phyloP scores from a whole-genome alignment of 177 flowering plant genomes.

The Tripterygium wilfordii region DNA sequence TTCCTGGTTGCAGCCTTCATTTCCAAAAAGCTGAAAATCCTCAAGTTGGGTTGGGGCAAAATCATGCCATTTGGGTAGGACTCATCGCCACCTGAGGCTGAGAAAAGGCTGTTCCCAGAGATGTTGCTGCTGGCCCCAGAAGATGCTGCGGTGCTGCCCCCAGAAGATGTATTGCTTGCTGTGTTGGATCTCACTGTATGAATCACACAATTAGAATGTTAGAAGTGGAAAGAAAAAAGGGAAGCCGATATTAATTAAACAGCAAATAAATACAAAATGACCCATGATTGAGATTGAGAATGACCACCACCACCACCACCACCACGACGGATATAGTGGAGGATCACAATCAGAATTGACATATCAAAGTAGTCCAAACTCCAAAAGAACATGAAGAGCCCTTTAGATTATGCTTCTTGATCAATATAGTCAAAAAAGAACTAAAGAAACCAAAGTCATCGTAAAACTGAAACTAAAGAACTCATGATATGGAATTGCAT shows the following conservation, averaged over 20 bases:
- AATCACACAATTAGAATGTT: neutral
- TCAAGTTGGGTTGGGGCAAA: constrained; percentile 29
- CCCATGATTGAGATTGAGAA: too few relatives aligned
- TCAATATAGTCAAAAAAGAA: neutral
- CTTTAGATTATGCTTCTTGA: too few relatives aligned
- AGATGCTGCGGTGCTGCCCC: constrained; percentile 4
- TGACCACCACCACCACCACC: too few relatives aligned
- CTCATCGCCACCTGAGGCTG: constrained; percentile 32
- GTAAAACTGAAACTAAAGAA: neutral
- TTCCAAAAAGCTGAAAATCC: constrained; percentile 32
- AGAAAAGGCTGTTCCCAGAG: constrained; percentile 33
- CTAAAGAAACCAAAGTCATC: too few relatives aligned
- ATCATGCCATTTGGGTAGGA: constrained; percentile 29
- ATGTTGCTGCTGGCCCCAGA: constrained; percentile 20
- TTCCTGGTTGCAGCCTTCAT: constrained; percentile 39
- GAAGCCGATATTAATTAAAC: neutral
- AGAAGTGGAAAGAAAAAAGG: neutral
- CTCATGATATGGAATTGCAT: neutral
- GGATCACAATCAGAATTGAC: too few relatives aligned
- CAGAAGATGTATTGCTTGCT: constrained; percentile 25
- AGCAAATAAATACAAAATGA: neutral
- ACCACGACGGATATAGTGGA: too few relatives aligned
- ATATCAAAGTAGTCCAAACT: neutral
- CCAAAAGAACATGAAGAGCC: too few relatives aligned
- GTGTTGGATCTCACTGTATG: constrained; percentile 23